Percentiles rank a stretch among this genome's conserved stretches.
Conservation (phyloP, 306 rosid species). For the Canavalia ensiformis region DNA sequence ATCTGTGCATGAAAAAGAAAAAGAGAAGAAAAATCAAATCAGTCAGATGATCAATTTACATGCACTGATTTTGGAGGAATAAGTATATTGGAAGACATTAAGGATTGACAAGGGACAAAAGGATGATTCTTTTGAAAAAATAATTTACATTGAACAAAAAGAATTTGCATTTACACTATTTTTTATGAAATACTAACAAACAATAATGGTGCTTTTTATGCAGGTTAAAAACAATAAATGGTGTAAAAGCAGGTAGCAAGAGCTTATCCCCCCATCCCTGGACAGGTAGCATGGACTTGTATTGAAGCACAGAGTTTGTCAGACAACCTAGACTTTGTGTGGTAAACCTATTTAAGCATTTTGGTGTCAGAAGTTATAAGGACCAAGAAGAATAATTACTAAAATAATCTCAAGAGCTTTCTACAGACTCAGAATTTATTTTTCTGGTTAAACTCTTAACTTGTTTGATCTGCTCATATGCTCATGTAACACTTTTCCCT, state of each 20-base stretch:
- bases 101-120: slow-evolving; percentile 6
- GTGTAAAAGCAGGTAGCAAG: slow-evolving; percentile 11
- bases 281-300: slow-evolving; percentile 12
- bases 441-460: slow-evolving; percentile 1
- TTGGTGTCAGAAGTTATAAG: slow-evolving; percentile 2
- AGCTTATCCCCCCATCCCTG: background rate
- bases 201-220: slow-evolving; percentile 3
- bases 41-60: slow-evolving; percentile 39
- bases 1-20: slow-evolving; percentile 63
- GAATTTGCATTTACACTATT: background rate
- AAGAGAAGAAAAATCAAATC: slow-evolving; percentile 27
- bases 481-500: background rate
- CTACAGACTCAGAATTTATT: slow-evolving; percentile 19
- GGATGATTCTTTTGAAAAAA: slow-evolving; percentile 2
- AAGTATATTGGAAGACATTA: slow-evolving; percentile 3
- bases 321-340: background rate
- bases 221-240: background rate
- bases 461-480: background rate
- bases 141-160: slow-evolving; percentile 11
- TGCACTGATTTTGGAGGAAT: slow-evolving; percentile 23
- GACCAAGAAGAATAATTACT: slow-evolving; percentile 16
- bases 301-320: background rate
- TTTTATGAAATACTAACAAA: background rate
- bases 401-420: slow-evolving; percentile 24
- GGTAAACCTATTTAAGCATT: slow-evolving; percentile 8